A percentile compares a stretch with the other conserved stretches of the same genome.
These are phyloP conservation scores for Rhodotorula babjevae DNA, from an alignment of 768 basidiomycete species.

Conservation along the genomic window DNA sequence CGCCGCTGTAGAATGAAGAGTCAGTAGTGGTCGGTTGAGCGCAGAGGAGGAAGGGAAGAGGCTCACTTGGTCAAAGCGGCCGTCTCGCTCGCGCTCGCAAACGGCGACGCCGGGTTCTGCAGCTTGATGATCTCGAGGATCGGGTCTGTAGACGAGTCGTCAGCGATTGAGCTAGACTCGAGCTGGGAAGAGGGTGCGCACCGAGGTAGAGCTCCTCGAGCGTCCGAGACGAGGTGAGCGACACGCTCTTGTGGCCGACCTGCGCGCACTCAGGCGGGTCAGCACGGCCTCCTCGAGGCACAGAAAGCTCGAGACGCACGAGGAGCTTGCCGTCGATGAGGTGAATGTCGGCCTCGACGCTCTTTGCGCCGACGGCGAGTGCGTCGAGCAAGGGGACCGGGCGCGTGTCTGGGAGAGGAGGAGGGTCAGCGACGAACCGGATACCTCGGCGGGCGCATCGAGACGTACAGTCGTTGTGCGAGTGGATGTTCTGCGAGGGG, in stretches of 20 bases:
- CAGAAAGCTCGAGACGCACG: background rate
- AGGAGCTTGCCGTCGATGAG: constrained; percentile 10
- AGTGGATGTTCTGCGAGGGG: constrained; percentile 16
- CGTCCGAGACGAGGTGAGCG: background rate
- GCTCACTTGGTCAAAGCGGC: background rate
- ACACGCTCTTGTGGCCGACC: constrained; percentile 17
- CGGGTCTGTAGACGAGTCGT: constrained; percentile 7
- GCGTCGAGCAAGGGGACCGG: constrained; percentile 23
- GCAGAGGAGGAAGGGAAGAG: too few relatives aligned
- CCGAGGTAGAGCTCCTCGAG: constrained; percentile 25
- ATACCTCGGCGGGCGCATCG: too few relatives aligned
- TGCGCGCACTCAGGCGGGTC: background rate
- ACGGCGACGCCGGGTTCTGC: constrained; percentile 9
- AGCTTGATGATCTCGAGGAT: constrained; percentile 10
- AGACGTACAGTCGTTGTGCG: constrained; percentile 31
- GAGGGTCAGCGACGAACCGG: background rate
- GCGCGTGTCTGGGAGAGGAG: constrained; percentile 10
- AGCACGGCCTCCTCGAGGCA: too few relatives aligned
- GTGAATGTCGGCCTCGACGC: constrained; percentile 23
- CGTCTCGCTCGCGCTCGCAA: background rate
- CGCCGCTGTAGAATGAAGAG: background rate
- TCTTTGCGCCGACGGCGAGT: constrained; percentile 13
- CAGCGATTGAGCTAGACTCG: background rate
- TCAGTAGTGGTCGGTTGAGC: background rate
- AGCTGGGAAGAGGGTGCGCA: background rate